phyloP scores from a whole-genome alignment of 768 basidiomycete genomes.

The Trametes villosa region DNA sequence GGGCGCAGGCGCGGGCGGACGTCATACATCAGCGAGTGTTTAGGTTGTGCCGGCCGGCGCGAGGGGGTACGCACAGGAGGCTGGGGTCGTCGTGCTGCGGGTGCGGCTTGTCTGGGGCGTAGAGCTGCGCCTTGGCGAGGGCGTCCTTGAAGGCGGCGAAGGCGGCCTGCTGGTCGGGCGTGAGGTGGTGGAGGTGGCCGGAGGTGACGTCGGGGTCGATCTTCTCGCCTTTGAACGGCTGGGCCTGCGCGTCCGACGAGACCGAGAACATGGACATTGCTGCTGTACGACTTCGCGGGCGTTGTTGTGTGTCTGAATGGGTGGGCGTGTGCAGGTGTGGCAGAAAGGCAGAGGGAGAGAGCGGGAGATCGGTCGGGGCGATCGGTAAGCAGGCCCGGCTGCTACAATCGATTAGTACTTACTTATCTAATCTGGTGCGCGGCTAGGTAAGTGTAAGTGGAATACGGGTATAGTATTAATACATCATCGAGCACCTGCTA shows the following conservation, averaged over 20 bases:
- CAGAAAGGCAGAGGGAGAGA: neutral
- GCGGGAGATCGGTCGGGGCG: neutral
- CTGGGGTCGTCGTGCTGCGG: slow-evolving; percentile 63
- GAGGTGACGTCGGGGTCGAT: slow-evolving; percentile 38
- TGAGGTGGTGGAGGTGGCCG: slow-evolving; percentile 61
- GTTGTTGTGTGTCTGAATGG: too few species aligned
- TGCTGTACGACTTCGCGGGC: neutral
- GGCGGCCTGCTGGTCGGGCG: slow-evolving; percentile 49
- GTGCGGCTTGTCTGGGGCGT: slow-evolving; percentile 38
- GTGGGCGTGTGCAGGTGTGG: neutral
- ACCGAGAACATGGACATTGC: slow-evolving; percentile 17
- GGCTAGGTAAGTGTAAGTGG: too few species aligned
- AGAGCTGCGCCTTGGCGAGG: slow-evolving; percentile 56
- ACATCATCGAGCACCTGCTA: neutral
- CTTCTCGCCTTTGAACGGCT: slow-evolving; percentile 13
- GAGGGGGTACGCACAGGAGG: slow-evolving; percentile 36
- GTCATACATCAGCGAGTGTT: neutral
- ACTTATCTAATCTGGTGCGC: neutral
- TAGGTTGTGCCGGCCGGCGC: slow-evolving; percentile 22
- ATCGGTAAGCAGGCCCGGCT: too few species aligned
- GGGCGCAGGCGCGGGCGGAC: neutral
- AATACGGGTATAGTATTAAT: neutral
- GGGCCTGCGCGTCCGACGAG: neutral
- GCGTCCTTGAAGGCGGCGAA: slow-evolving; percentile 58
- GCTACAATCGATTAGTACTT: neutral